phyloP scores from a whole-genome alignment of 2,329 filamentous ascomycete genomes.

The Exophiala xenobiotica region DNA sequence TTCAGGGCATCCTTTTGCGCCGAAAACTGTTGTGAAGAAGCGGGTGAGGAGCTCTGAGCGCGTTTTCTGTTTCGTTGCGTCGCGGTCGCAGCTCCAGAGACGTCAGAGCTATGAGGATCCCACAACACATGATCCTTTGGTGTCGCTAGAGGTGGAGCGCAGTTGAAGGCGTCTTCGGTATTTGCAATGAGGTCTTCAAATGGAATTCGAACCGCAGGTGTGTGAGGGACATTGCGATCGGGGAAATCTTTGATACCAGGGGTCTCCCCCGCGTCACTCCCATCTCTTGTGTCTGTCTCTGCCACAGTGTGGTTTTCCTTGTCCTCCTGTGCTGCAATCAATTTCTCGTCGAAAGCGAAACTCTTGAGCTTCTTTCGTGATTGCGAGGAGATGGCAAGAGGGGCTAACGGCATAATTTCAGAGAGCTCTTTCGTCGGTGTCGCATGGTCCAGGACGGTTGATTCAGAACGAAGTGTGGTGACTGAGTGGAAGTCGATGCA shows the following conservation, averaged over 20 bases:
- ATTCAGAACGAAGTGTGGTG: too few species aligned
- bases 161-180: constrained; percentile 55
- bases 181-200: constrained; percentile 62
- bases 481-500: too few species aligned
- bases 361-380: constrained; percentile 23
- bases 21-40: constrained; percentile 57
- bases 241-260: neutral
- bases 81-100: constrained; percentile 49
- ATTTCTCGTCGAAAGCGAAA: constrained; percentile 18
- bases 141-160: constrained; percentile 50
- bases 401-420: constrained; percentile 19
- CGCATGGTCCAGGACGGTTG: constrained; percentile 4
- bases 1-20: constrained; percentile 53
- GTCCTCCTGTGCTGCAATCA: constrained; percentile 9
- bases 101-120: constrained; percentile 46
- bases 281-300: neutral
- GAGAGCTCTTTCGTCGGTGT: neutral
- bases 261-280: neutral
- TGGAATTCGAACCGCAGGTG: constrained; percentile 58
- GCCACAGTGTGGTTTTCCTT: constrained; percentile 20
- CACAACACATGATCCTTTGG: constrained; percentile 63
- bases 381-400: constrained; percentile 23
- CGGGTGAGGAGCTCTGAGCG: constrained; percentile 70
- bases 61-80: constrained; percentile 59
- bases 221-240: constrained; percentile 49